phyloP scores from a whole-genome alignment of 129 eudicot species.

The Saposhnikovia divaricata region DNA sequence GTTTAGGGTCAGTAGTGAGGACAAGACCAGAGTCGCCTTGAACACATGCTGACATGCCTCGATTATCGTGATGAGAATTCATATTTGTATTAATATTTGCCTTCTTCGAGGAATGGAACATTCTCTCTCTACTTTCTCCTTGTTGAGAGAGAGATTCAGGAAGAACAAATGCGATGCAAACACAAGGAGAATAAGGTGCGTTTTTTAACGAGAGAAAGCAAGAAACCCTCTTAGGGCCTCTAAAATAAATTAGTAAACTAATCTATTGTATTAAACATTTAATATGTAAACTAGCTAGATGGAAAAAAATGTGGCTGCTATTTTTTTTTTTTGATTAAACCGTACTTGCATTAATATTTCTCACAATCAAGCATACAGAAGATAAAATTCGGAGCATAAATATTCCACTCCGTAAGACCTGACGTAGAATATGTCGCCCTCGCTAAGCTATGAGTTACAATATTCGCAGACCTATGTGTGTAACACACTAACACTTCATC shows the following conservation, averaged over 20 bases:
- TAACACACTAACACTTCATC: too few species aligned
- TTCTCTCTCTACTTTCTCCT: slow-evolving; percentile 30
- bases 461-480: too few species aligned
- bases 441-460: too few species aligned
- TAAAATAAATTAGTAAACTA: neutral
- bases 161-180: slow-evolving; percentile 55
- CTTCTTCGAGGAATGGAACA: slow-evolving; percentile 85
- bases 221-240: slow-evolving; percentile 1
- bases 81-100: slow-evolving; percentile 38
- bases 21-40: slow-evolving; percentile 83
- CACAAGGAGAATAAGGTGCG: slow-evolving; percentile 62
- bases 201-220: slow-evolving; percentile 44
- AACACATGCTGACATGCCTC: slow-evolving; percentile 31
- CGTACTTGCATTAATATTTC: too few species aligned
- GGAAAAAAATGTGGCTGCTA: neutral
- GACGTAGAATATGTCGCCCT: too few species aligned
- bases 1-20: slow-evolving; percentile 86
- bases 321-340: too few species aligned
- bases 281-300: neutral
- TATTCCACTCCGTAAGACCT: too few species aligned
- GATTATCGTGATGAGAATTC: slow-evolving; percentile 29
- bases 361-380: too few species aligned
- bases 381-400: too few species aligned
- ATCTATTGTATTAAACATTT: neutral
- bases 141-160: slow-evolving; percentile 35